Evolutionary conservation across 164 flowering plant species (phyloP), one percentile per base, ranked within the genome.

Genomic region (Chloranthus sessilifolius): DNA sequence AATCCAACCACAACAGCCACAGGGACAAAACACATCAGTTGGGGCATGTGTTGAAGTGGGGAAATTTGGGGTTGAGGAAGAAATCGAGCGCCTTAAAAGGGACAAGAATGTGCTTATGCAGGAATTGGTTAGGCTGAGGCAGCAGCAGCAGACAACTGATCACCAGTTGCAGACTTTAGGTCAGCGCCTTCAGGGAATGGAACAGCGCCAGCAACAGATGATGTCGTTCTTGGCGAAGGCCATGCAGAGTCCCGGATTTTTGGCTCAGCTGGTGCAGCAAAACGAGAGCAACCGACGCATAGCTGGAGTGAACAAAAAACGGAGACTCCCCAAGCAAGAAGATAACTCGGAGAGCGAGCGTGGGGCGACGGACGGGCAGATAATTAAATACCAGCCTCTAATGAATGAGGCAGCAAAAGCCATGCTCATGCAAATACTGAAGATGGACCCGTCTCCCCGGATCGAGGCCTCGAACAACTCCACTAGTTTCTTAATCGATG

Each of bases 31-130:
- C 59, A 56, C 89, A 5, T 70, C 92, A 12, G 84, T 75, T 17
- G 82, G 83, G 21, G 86, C 97, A 27, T 91, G 98, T 68, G 96
- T 91, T 41, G 98, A 91, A 68, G 96, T 91, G 46, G 98, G 98
- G 50, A 91, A 88, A 60, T 88, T 91, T 66, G 98, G 98, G 35
- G 75, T 91, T 11, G 98, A 91, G 59, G 95, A 91, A 67, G 98
- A 91, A 67, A 88, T 91, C 21, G 96, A 91, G 69, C 71, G 82
- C 65, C 88, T 91, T 20, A 88, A 85, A 70, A 73, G 98, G 66
- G 98, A 91, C 69, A 91, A 85, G 56, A 88, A 91, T 59, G 95
- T 91, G 23, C 84, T 91, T 4, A 91, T 88, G 98, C 95, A 88
- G 52, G 98, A 91, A 52, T 83, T 91, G 49, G 96, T 91, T 23